Percentiles rank a stretch among this genome's conserved stretches.
These are phyloP conservation scores for Penicillium expansum DNA, from an alignment of 2,329 filamentous ascomycete species.

Conservation along the genomic window DNA sequence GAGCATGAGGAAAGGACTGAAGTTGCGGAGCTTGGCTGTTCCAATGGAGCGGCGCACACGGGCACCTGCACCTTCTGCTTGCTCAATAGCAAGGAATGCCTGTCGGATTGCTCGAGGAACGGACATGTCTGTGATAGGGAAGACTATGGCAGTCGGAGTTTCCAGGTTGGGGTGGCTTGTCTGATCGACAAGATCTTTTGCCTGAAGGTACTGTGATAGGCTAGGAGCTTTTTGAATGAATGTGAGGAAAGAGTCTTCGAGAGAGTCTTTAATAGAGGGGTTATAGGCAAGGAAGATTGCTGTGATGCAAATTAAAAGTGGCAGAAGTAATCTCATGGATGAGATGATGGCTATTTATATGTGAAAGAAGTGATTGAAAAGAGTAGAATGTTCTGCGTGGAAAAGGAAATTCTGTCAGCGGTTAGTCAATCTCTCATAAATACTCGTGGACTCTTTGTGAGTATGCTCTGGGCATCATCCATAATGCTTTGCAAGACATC, in stretches of 20 bases:
- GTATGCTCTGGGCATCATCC: background rate
- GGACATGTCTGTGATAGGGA: conserved; percentile 57
- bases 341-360: conserved; percentile 32
- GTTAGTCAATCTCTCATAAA: conserved; percentile 32
- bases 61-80: conserved; percentile 84
- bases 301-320: conserved; percentile 39
- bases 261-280: conserved; percentile 20
- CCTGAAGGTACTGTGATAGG: conserved; percentile 17
- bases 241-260: conserved; percentile 17
- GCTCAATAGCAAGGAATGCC: conserved; percentile 79
- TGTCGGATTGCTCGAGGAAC: conserved; percentile 74
- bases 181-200: conserved; percentile 8
- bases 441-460: background rate
- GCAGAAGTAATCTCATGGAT: conserved; percentile 38
- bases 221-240: conserved; percentile 18
- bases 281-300: conserved; percentile 32
- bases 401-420: conserved; percentile 16
- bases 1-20: conserved; percentile 93
- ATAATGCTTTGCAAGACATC: conserved; percentile 26
- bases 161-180: conserved; percentile 3
- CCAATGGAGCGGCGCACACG: conserved; percentile 84
- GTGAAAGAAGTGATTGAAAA: conserved; percentile 8
- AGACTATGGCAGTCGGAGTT: conserved; percentile 8
- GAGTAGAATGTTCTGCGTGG: conserved; percentile 22
- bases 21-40: conserved; percentile 75